Evolutionary conservation across 768 basidiomycete species (phyloP).

Genomic region (Exidia glandulosa): DNA sequence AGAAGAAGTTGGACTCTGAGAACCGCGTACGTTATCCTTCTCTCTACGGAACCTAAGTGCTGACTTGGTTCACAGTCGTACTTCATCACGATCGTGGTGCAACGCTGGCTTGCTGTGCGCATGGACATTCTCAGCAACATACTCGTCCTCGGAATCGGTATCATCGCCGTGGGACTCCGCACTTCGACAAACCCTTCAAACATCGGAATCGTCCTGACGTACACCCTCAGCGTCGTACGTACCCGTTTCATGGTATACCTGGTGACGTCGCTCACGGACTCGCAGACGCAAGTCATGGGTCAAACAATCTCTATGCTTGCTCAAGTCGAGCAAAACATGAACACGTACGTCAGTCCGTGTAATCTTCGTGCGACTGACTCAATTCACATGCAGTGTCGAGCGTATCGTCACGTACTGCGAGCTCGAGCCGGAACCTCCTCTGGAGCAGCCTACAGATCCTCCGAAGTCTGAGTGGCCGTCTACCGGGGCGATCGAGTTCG

Average conservation of each 20-base stretch:
- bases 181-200: slow-evolving; percentile 45
- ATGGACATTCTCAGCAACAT: slow-evolving; percentile 58
- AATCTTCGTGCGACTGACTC: neutral
- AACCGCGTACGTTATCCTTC: slow-evolving; percentile 27
- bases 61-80: slow-evolving; percentile 22
- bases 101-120: slow-evolving; percentile 44
- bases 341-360: slow-evolving; percentile 23
- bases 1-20: slow-evolving; percentile 43
- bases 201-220: slow-evolving; percentile 52
- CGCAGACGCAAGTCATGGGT: neutral
- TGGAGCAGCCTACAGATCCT: slow-evolving; percentile 33
- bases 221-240: slow-evolving; percentile 22
- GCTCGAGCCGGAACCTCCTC: slow-evolving; percentile 42
- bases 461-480: slow-evolving; percentile 35
- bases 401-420: slow-evolving; percentile 56
- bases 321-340: slow-evolving; percentile 59
- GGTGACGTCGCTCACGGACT: neutral
- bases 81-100: slow-evolving; percentile 49
- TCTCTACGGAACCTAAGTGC: neutral
- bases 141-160: slow-evolving; percentile 53
- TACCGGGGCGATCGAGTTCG: slow-evolving; percentile 44
- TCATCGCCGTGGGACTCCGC: slow-evolving; percentile 57
- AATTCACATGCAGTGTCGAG: slow-evolving; percentile 29
- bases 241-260: neutral
- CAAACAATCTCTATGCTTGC: slow-evolving; percentile 17